Conservation (phyloP, 768 basidiomycete genomes). For the Collybia mongolica region DNA sequence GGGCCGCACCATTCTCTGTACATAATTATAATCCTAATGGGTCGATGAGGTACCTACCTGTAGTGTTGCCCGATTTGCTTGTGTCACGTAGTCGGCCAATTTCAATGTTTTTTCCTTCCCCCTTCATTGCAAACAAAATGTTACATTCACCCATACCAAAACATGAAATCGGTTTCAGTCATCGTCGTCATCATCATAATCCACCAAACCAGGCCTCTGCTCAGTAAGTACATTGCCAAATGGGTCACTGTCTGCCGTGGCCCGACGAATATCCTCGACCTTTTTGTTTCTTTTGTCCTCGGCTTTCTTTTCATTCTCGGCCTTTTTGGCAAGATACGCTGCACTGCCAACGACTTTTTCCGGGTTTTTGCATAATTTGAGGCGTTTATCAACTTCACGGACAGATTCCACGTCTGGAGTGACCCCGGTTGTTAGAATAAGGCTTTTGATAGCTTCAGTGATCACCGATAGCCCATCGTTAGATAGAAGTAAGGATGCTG, state of each 20-base stretch:
- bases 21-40: too few species aligned
- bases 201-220: constrained; percentile 38
- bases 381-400: constrained; percentile 83
- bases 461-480: constrained; percentile 34
- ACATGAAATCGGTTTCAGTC: too few species aligned
- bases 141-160: too few species aligned
- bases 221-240: constrained; percentile 59
- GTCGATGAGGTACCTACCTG: too few species aligned
- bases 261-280: constrained; percentile 44
- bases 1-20: too few species aligned
- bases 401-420: constrained; percentile 82
- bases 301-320: constrained; percentile 68
- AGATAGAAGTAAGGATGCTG: constrained; percentile 14
- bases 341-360: constrained; percentile 92
- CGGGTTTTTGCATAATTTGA: constrained; percentile 91
- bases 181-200: constrained; percentile 63
- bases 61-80: too few species aligned
- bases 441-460: constrained; percentile 49
- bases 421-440: constrained; percentile 54
- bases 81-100: too few species aligned
- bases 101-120: too few species aligned
- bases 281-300: constrained; percentile 69
- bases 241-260: constrained; percentile 58
- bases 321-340: constrained; percentile 70
- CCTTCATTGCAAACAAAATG: too few species aligned